Conservation (phyloP, 768 basidiomycete genomes). For the Cystoderma amianthinum region DNA sequence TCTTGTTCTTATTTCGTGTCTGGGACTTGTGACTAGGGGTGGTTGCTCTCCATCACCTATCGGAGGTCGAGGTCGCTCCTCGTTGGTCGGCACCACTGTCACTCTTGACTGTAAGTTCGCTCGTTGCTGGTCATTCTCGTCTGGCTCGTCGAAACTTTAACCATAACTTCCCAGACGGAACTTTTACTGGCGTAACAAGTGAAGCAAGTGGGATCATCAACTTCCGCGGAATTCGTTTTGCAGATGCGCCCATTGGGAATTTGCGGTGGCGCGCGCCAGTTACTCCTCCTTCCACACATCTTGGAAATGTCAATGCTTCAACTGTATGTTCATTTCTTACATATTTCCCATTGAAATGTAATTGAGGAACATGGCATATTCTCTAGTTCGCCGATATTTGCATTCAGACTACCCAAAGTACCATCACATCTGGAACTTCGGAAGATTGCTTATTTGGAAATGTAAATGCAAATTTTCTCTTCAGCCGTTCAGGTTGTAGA, state of each 20-base stretch:
- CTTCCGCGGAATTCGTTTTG: slow-evolving; percentile 34
- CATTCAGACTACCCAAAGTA: slow-evolving; percentile 22
- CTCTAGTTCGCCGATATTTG: slow-evolving; percentile 27
- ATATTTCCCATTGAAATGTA: not conserved
- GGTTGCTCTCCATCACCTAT: no score
- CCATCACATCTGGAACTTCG: slow-evolving; percentile 19
- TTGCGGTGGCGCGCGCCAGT: slow-evolving; percentile 34
- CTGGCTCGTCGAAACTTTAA: not conserved
- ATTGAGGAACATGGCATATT: slow-evolving; percentile 1
- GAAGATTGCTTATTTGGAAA: slow-evolving; percentile 40
- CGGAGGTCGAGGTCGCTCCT: no score
- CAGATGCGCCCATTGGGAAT: slow-evolving; percentile 33
- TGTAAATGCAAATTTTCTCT: slow-evolving; percentile 12
- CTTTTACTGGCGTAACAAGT: slow-evolving; percentile 25
- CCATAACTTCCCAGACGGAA: slow-evolving; percentile 22
- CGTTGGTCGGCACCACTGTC: slow-evolving; percentile 12
- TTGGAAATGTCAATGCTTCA: slow-evolving; percentile 28
- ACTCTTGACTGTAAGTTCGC: slow-evolving; percentile 16
- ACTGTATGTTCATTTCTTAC: not conserved
- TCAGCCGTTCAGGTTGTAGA: not conserved
- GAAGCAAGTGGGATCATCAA: slow-evolving; percentile 21
- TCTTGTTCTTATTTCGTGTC: no score
- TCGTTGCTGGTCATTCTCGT: not conserved
- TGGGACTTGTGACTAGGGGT: no score
- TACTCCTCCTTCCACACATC: slow-evolving; percentile 24